Percentiles rank a stretch among this genome's conserved stretches.
Evolutionary conservation across 768 basidiomycete genomes (phyloP).

Genomic region (Amyloporia xantha): DNA sequence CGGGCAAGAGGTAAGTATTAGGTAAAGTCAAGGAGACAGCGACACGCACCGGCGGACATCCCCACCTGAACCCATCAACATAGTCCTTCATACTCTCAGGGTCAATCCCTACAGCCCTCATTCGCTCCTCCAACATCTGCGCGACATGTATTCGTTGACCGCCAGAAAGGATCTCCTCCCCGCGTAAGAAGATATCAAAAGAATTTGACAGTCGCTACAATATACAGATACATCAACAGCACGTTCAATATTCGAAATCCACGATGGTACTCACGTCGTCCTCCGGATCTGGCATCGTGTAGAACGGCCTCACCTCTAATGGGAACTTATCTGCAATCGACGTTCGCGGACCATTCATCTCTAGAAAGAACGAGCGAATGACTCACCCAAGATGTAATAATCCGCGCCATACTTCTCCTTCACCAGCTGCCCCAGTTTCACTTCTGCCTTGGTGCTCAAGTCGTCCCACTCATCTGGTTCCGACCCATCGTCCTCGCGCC

Average conservation of each 20-base stretch:
- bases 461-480: constrained; percentile 40
- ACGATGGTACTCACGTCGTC: constrained; percentile 57
- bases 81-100: constrained; percentile 90
- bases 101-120: constrained; percentile 81
- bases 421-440: constrained; percentile 84
- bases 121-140: constrained; percentile 70
- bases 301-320: constrained; percentile 88
- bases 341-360: constrained; percentile 23
- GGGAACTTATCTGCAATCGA: constrained; percentile 98
- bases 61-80: constrained; percentile 89
- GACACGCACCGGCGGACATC: constrained; percentile 61
- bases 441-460: constrained; percentile 89
- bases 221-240: no score
- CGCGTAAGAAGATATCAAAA: constrained; percentile 99
- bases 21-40: constrained; percentile 33
- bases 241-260: no score
- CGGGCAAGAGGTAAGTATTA: constrained; percentile 23
- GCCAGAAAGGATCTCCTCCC: constrained; percentile 96
- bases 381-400: constrained; percentile 75
- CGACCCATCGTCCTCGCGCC: constrained; percentile 26
- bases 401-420: constrained; percentile 94
- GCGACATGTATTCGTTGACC: constrained; percentile 96
- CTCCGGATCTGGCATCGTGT: constrained; percentile 96
- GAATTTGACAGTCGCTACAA: constrained; percentile 85
- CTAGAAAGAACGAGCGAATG: neutral